phyloP scores from a whole-genome alignment of 768 basidiomycete species.

The Chalciporus piperatus region DNA sequence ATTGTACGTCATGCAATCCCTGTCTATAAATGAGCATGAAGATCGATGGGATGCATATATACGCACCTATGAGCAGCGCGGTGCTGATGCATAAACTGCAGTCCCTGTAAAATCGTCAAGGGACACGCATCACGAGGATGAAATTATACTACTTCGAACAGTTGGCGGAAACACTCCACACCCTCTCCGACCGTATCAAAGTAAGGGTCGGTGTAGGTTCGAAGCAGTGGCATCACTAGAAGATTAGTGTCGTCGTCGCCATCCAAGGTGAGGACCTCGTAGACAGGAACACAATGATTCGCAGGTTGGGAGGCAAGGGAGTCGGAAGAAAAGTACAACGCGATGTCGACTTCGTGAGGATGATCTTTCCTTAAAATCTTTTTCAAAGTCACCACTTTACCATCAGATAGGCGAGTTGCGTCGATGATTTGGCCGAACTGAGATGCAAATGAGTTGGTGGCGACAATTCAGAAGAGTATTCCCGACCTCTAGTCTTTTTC shows the following conservation, averaged over 20 bases:
- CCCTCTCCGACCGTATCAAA: constrained; percentile 27
- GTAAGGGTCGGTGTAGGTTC: constrained; percentile 13
- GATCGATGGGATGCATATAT: too few species aligned
- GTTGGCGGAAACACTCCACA: constrained; percentile 21
- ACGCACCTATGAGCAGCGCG: constrained; percentile 37
- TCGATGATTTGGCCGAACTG: constrained; percentile 17
- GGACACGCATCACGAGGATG: neutral
- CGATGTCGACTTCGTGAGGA: constrained; percentile 25
- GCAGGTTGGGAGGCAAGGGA: constrained; percentile 4
- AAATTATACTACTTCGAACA: constrained; percentile 19
- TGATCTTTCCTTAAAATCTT: constrained; percentile 1
- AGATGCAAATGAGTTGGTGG: neutral
- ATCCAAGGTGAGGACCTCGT: constrained; percentile 12
- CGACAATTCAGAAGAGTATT: neutral
- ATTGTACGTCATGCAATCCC: constrained; percentile 26
- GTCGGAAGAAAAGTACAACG: constrained; percentile 15
- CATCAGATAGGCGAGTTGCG: constrained; percentile 30
- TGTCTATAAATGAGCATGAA: neutral
- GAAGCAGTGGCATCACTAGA: constrained; percentile 25
- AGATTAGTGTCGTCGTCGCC: constrained; percentile 18
- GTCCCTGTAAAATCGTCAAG: constrained; percentile 21
- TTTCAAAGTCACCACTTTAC: constrained; percentile 29
- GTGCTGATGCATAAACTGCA: constrained; percentile 38
- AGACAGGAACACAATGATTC: constrained; percentile 26
- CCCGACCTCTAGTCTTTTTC: constrained; percentile 11